Evolutionary conservation across 495 filamentous ascomycete species (phyloP).

Genomic region (Penicillium macrosclerotiorum): DNA sequence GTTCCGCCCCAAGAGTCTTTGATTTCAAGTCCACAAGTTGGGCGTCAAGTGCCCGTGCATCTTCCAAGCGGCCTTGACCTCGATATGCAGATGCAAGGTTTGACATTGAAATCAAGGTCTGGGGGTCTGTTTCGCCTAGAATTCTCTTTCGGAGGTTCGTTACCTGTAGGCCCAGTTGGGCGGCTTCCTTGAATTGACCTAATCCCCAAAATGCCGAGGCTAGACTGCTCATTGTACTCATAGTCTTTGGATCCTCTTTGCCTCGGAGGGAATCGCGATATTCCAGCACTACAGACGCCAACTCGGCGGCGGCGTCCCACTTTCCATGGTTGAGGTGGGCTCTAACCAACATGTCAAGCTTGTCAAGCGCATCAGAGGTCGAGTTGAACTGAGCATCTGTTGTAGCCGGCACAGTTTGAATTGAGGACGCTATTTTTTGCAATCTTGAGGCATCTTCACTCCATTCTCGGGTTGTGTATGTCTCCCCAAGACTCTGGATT

Average conservation of each 20-base stretch:
- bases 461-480: constrained; percentile 5
- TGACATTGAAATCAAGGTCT: constrained; percentile 9
- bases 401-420: neutral
- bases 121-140: neutral
- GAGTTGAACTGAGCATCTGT: neutral
- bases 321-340: constrained; percentile 1
- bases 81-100: constrained; percentile 31
- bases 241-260: constrained; percentile 11
- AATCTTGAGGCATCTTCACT: neutral
- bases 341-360: constrained; percentile 3
- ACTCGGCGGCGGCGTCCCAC: constrained; percentile 15
- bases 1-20: constrained; percentile 26
- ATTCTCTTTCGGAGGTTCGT: constrained; percentile 1
- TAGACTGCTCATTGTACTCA: constrained; percentile 28
- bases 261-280: constrained; percentile 19
- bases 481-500: constrained; percentile 1
- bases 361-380: constrained; percentile 1
- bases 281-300: constrained; percentile 20
- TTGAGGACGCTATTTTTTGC: neutral
- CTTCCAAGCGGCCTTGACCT: constrained; percentile 26
- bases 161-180: constrained; percentile 1
- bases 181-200: constrained; percentile 14
- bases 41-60: constrained; percentile 21
- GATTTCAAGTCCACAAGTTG: constrained; percentile 11
- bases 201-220: constrained; percentile 26